Conservation (phyloP, 139 green algal species). For the Chlorella ohadii region DNA sequence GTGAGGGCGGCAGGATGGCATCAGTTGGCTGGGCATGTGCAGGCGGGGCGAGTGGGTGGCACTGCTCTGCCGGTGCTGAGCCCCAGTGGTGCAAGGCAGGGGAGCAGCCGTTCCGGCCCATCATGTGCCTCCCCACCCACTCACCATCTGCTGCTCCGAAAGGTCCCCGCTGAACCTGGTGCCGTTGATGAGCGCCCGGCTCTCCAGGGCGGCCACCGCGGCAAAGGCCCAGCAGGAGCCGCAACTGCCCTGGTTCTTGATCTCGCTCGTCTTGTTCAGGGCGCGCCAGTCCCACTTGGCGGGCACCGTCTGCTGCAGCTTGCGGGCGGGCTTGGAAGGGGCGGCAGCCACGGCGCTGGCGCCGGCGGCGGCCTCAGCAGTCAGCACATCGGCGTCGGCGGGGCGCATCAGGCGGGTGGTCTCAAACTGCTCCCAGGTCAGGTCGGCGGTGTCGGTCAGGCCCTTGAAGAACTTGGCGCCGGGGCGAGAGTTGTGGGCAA, state of each 20-base stretch:
- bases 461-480: neutral
- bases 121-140: too few relatives aligned
- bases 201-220: neutral
- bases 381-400: too few relatives aligned
- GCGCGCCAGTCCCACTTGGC: neutral
- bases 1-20: too few relatives aligned
- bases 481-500: neutral
- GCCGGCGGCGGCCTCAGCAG: too few relatives aligned
- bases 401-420: neutral
- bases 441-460: neutral
- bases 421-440: neutral
- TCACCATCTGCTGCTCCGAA: neutral
- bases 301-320: neutral
- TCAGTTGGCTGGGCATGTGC: too few relatives aligned
- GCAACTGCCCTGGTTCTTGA: neutral
- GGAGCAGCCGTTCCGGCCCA: too few relatives aligned
- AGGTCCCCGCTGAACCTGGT: neutral
- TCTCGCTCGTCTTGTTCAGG: neutral
- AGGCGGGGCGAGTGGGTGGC: too few relatives aligned
- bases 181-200: neutral
- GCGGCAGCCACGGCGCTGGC: neutral
- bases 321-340: neutral
- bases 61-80: too few relatives aligned
- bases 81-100: too few relatives aligned
- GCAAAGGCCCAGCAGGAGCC: neutral